phyloP scores from a whole-genome alignment of 1,139 yeast species.

The Hemisphaericaspora xylofermentans region DNA sequence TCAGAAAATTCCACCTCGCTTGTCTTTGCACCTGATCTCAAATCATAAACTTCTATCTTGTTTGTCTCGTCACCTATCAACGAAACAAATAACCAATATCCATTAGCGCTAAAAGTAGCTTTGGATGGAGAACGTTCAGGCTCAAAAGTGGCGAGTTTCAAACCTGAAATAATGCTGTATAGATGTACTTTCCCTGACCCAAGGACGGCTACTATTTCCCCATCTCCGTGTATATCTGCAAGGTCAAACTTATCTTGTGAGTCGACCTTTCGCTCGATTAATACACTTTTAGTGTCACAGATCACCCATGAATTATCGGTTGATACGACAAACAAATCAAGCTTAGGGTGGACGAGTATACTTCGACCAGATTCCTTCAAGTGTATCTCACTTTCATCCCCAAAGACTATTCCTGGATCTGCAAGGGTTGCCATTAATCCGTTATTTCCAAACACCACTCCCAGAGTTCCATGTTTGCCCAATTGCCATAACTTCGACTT shows the following conservation, averaged over 20 bases:
- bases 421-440: constrained; percentile 6
- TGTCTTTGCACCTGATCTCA: constrained; percentile 45
- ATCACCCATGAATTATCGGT: constrained; percentile 7
- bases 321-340: constrained; percentile 11
- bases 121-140: constrained; percentile 8
- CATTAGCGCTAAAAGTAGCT: constrained; percentile 58
- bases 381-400: constrained; percentile 7
- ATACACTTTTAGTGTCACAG: constrained; percentile 1
- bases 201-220: constrained; percentile 57
- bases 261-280: neutral
- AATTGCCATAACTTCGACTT: neutral
- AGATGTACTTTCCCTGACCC: constrained; percentile 16
- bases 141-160: constrained; percentile 38
- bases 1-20: constrained; percentile 16
- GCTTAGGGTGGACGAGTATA: constrained; percentile 9
- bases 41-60: constrained; percentile 51
- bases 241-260: neutral
- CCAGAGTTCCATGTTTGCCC: no score
- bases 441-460: neutral
- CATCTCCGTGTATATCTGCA: constrained; percentile 59
- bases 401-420: constrained; percentile 2
- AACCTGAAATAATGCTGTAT: constrained; percentile 22
- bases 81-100: constrained; percentile 58
- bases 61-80: constrained; percentile 19
- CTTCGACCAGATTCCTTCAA: neutral